A percentile compares a stretch with the other conserved stretches of the same genome.
Conservation (phyloP, 2,329 filamentous ascomycete genomes). For the Neopestalotiopsis sp. region DNA sequence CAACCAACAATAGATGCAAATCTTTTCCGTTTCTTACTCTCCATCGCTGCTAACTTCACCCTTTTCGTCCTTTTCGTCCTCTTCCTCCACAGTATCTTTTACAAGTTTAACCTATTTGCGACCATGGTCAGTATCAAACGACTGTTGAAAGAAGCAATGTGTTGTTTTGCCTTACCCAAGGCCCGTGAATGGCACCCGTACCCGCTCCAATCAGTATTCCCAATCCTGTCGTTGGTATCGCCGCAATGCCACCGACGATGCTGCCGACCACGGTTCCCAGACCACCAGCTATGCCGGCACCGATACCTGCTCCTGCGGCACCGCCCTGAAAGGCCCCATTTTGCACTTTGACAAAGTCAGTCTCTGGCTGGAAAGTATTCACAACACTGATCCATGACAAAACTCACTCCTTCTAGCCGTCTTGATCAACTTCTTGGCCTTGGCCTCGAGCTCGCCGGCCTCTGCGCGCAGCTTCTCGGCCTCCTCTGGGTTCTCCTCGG, state of each 20-base stretch:
- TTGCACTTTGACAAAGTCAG: conserved; percentile 25
- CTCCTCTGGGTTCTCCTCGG: conserved; percentile 28
- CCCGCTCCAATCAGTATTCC: conserved; percentile 37
- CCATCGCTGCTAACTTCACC: conserved; percentile 1
- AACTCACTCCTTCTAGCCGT: conserved; percentile 29
- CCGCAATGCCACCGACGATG: conserved; percentile 35
- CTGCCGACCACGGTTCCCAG: conserved; percentile 35
- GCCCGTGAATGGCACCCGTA: conserved; percentile 37
- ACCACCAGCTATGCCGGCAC: conserved; percentile 37
- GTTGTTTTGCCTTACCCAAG: conserved; percentile 26
- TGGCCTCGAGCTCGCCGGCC: conserved; percentile 35
- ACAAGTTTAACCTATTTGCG: conserved; percentile 31
- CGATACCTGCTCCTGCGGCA: conserved; percentile 36
- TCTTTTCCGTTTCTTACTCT: neutral
- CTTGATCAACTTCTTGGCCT: conserved; percentile 36
- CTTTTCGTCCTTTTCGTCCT: conserved; percentile 16
- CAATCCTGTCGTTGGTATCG: conserved; percentile 36
- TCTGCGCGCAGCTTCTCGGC: conserved; percentile 34
- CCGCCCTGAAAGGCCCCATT: conserved; percentile 38
- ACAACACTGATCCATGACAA: neutral
- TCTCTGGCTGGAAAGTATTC: neutral
- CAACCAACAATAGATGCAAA: neutral
- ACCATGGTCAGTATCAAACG: neutral
- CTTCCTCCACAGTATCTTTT: conserved; percentile 25
- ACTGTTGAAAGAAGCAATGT: too few species aligned